phyloP scores from a whole-genome alignment of 1,284 basidiomycete genomes.

The Neonothopanus nambi region DNA sequence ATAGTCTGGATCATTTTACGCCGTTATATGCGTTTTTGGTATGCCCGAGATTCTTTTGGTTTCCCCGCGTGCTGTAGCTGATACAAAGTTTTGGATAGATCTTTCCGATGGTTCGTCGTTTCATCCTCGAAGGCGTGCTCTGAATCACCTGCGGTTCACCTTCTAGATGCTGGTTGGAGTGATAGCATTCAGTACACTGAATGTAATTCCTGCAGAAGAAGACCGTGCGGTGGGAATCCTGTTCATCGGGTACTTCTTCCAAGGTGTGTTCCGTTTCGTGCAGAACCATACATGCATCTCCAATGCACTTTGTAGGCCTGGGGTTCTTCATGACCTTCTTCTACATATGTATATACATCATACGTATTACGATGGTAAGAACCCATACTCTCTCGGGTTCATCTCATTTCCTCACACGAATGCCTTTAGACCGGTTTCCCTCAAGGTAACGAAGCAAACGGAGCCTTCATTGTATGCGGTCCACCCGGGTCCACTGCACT shows the following conservation, averaged over 20 bases:
- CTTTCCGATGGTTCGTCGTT: slow-evolving; percentile 42
- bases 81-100: slow-evolving; percentile 26
- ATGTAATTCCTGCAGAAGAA: slow-evolving; percentile 37
- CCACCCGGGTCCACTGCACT: slow-evolving; percentile 52
- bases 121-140: neutral
- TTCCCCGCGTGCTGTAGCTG: neutral
- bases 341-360: slow-evolving; percentile 51
- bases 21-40: slow-evolving; percentile 47
- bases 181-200: slow-evolving; percentile 44
- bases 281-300: slow-evolving; percentile 8
- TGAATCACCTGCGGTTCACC: neutral
- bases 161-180: slow-evolving; percentile 51
- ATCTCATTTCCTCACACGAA: neutral
- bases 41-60: slow-evolving; percentile 15
- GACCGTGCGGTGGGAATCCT: slow-evolving; percentile 40
- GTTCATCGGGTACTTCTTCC: slow-evolving; percentile 47
- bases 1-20: slow-evolving; percentile 44
- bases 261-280: slow-evolving; percentile 30
- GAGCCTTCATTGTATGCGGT: slow-evolving; percentile 47
- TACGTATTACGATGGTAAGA: slow-evolving; percentile 44
- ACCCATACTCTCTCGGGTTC: neutral
- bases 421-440: slow-evolving; percentile 43
- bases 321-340: slow-evolving; percentile 54
- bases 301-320: slow-evolving; percentile 29
- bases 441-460: slow-evolving; percentile 49